Percentiles rank a stretch among this genome's conserved stretches.
phyloP scores from a whole-genome alignment of 1,139 yeast species.

The Taphrina communis region DNA sequence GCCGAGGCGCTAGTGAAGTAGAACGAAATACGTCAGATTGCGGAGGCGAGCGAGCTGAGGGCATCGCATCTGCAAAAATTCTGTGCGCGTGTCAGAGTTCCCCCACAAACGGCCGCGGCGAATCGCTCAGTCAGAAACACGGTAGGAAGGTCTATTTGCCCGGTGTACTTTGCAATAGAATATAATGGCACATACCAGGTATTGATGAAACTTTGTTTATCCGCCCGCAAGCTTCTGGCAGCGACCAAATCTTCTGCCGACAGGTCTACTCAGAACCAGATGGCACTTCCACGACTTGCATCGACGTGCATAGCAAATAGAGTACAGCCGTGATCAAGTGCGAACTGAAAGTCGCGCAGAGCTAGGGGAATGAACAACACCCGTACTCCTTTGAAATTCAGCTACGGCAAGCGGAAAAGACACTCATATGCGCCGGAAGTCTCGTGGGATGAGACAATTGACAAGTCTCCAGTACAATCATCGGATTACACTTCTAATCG shows the following conservation, averaged over 20 bases:
- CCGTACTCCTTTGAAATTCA: not conserved
- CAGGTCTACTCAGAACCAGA: too few relatives aligned
- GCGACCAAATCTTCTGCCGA: too few relatives aligned
- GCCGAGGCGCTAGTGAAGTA: not conserved
- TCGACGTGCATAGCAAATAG: too few relatives aligned
- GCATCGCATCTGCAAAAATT: not conserved
- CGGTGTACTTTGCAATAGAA: too few relatives aligned
- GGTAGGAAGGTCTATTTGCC: not conserved
- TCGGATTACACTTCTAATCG: not conserved
- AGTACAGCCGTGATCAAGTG: too few relatives aligned
- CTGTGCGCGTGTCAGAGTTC: not conserved
- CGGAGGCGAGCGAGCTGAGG: not conserved
- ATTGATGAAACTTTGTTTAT: too few relatives aligned
- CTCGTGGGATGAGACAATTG: slow-evolving; percentile 22
- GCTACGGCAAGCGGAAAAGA: slow-evolving; percentile 25
- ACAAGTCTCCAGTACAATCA: not conserved
- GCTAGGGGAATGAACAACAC: not conserved
- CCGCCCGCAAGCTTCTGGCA: too few relatives aligned
- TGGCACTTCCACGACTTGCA: too few relatives aligned
- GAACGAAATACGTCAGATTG: slow-evolving; percentile 1
- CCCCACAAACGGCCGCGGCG: not conserved
- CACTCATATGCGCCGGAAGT: not conserved
- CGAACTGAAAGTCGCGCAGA: too few relatives aligned
- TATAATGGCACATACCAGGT: too few relatives aligned
- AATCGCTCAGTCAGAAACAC: not conserved